phyloP scores from a whole-genome alignment of 2,329 filamentous ascomycete species.

The Aspergillus intermedius region DNA sequence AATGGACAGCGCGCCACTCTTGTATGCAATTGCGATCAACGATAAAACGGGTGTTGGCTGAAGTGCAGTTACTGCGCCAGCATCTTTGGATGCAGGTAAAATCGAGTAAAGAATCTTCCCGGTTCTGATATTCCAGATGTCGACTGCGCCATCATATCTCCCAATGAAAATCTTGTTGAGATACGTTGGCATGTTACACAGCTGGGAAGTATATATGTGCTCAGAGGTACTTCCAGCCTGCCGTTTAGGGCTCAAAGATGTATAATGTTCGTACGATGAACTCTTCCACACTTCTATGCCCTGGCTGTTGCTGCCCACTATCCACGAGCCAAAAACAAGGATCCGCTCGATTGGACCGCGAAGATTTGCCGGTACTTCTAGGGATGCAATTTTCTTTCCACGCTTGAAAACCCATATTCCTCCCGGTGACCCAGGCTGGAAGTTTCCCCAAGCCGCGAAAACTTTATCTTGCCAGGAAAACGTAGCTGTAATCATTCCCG shows the following conservation, averaged over 20 bases:
- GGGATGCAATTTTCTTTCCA: slow-evolving; percentile 72
- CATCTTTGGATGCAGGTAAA: slow-evolving; percentile 63
- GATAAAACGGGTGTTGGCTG: slow-evolving; percentile 79
- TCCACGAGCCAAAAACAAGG: slow-evolving; percentile 82
- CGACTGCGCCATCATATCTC: slow-evolving; percentile 77
- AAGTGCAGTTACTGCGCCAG: slow-evolving; percentile 78
- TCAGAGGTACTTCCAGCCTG: slow-evolving; percentile 48
- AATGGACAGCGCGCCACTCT: slow-evolving; percentile 68
- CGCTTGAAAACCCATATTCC: slow-evolving; percentile 90
- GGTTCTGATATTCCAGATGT: slow-evolving; percentile 96
- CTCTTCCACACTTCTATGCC: slow-evolving; percentile 87
- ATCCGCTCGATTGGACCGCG: slow-evolving; percentile 69
- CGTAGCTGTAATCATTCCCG: slow-evolving; percentile 76
- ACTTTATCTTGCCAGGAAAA: slow-evolving; percentile 80
- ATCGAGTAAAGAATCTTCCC: slow-evolving; percentile 88
- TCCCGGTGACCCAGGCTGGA: slow-evolving; percentile 32
- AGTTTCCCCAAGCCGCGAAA: slow-evolving; percentile 80
- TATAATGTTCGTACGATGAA: slow-evolving; percentile 78
- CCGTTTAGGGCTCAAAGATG: slow-evolving; percentile 61
- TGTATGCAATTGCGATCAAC: slow-evolving; percentile 80
- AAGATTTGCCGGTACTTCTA: slow-evolving; percentile 59
- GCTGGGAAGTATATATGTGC: slow-evolving; percentile 66
- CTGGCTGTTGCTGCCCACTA: slow-evolving; percentile 69
- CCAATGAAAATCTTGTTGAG: slow-evolving; percentile 94
- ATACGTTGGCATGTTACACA: slow-evolving; percentile 88